These are phyloP conservation scores for Ophiostoma himal-ulmi DNA, from an alignment of 2,329 filamentous ascomycete genomes.

Conservation along the genomic window DNA sequence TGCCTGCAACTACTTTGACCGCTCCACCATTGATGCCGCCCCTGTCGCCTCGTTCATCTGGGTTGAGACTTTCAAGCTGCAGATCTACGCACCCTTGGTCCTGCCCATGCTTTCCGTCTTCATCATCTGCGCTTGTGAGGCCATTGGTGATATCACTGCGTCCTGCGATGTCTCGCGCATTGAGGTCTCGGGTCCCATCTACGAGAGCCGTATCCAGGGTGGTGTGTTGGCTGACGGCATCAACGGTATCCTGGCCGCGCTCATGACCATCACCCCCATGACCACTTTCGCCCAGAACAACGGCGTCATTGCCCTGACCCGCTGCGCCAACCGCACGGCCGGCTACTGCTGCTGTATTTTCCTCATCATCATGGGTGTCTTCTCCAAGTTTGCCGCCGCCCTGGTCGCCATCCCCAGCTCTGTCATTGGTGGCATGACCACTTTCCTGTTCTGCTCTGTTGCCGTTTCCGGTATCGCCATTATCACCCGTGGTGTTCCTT, in stretches of 20 bases:
- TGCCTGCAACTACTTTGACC: constrained; percentile 71
- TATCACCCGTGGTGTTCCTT: constrained; percentile 60
- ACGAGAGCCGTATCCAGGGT: constrained; percentile 73
- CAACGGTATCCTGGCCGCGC: constrained; percentile 66
- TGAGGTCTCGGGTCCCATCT: constrained; percentile 64
- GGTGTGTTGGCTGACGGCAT: constrained; percentile 72
- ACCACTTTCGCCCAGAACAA: constrained; percentile 80
- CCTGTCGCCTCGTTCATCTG: constrained; percentile 71
- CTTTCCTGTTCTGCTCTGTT: constrained; percentile 73
- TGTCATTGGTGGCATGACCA: constrained; percentile 67
- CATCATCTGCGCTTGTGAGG: constrained; percentile 70
- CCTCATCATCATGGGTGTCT: constrained; percentile 73
- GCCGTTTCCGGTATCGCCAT: constrained; percentile 73
- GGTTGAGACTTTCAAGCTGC: constrained; percentile 70
- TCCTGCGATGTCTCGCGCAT: constrained; percentile 75
- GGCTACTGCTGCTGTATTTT: constrained; percentile 74
- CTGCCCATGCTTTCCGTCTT: constrained; percentile 64
- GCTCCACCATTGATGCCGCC: constrained; percentile 63
- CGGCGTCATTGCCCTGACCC: constrained; percentile 73
- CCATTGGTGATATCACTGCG: constrained; percentile 74
- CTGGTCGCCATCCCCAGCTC: constrained; percentile 67
- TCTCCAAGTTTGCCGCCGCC: constrained; percentile 75
- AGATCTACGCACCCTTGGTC: constrained; percentile 66
- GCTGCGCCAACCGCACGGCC: constrained; percentile 73
- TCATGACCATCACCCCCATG: constrained; percentile 77